Base-by-base conservation (phyloP, 805 yeast genomes). In the Saturnispora silvae region DNA sequence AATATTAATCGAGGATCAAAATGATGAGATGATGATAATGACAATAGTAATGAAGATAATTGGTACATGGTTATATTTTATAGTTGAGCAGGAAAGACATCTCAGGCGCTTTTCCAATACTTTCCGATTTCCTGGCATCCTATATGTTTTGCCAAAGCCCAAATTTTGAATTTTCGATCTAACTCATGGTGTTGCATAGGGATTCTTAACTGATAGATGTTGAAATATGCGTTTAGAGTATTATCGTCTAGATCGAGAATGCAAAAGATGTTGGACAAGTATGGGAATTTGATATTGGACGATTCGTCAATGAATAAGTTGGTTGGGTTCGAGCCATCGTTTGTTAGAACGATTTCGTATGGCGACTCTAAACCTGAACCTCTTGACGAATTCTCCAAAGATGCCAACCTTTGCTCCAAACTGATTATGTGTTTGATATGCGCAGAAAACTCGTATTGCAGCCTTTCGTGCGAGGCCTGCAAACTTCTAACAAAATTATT, bases 61-160 rank as follows among this genome's bases (percentile, higher is more conserved):
- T n/a, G n/a, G n/a, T n/a, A n/a, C n/a, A n/a, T n/a, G n/a, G n/a
- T n/a, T n/a, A n/a, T n/a, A n/a, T n/a, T n/a, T n/a, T n/a, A n/a
- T n/a, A n/a, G n/a, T n/a, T n/a, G n/a, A n/a, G n/a, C n/a, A n/a
- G n/a, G n/a, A n/a, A n/a, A n/a, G n/a, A n/a, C n/a, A n/a, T n/a
- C n/a, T 25, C n/a, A 7, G 7, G 28, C n/a, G 7, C 15, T 35
- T 11, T 43, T 45, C 59, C 56, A 57, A 33, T 54, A 57, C 34
- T 50, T 48, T 7, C 53, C 57, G n/a, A 57, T 54, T n/a, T 45
- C 44, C 8, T 24, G 16, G 31, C 60, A 56, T 1, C 62, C 62
- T 23, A 57, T 48, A 37, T 50, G 54, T 22, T 42, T 46, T 2
- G 54, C 59, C 18, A 57, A 42, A 31, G 47, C 40, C 28, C 54